Base-by-base conservation (phyloP, 2,329 filamentous ascomycete genomes). In the Colletotrichum shisoi region DNA sequence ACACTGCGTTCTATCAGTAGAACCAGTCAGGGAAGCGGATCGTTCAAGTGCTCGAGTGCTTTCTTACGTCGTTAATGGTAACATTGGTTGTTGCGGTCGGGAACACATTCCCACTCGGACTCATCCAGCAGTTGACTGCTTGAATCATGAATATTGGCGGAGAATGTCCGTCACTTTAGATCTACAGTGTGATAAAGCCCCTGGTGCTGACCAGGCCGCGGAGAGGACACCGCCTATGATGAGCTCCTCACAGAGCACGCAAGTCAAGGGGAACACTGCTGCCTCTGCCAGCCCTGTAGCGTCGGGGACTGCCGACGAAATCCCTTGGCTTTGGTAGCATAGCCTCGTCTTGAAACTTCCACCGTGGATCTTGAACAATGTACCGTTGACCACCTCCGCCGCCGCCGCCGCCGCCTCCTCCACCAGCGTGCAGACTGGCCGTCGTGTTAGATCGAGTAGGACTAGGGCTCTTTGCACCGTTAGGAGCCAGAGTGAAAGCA, bases 251-350 rank as follows among this genome's bases (percentile, higher is more conserved):
- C 24, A 90, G 83, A 15, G 84, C 82, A 71, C 83, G 87, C 75
- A 99, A 79, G 81, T 98, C 92, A 72, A 98, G 81, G 37, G 95
- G 95, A 71, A 98, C 94, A 81, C 92, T 97, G 80, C 93, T 97
- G 39, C 93, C 94, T 75, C 94, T 87, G 9, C 95, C 95, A 42
- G 95, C 95, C 70, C 94, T 85, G 78, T 98, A 99, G 76, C 87
- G 88, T 76, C 91, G 93, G 21, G 85, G 80, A 3, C 87, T 88
- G n/a, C 90, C 91, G 1, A 83, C 79, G 74, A 96, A 97, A 1
- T 91, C 88, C 73, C 94, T 85, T 24, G 94, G 94, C 72, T 93
- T 94, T 0, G 95, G 94, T 53, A 98, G 84, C 72, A 91, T 84
- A 42, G 84, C 86, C 73, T 97, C 94, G 53, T 90, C 87, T 72